Conservation (phyloP, 2,329 filamentous ascomycete genomes). For the Epicoccum nigrum region DNA sequence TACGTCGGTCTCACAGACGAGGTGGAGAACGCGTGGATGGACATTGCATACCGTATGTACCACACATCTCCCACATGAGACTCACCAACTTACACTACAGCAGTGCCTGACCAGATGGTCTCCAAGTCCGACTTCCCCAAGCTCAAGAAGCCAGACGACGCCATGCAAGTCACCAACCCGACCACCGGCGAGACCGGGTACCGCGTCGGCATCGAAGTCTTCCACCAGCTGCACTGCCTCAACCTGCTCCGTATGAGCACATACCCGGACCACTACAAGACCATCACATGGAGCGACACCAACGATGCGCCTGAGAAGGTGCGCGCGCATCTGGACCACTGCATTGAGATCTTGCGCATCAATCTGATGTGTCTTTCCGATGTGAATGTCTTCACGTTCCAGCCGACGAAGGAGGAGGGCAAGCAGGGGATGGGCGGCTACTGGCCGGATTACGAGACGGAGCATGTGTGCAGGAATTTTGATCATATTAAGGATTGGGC, state of each 20-base stretch:
- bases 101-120: constrained; percentile 68
- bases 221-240: constrained; percentile 56
- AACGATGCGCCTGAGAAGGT: constrained; percentile 39
- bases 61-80: not conserved
- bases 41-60: constrained; percentile 55
- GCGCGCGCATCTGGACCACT: constrained; percentile 40
- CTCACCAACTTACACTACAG: constrained; percentile 25
- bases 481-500: constrained; percentile 44
- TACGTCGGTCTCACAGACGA: constrained; percentile 63
- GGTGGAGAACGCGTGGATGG: constrained; percentile 64
- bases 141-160: constrained; percentile 59
- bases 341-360: constrained; percentile 46
- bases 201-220: constrained; percentile 64
- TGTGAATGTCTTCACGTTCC: constrained; percentile 45
- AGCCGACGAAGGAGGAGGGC: constrained; percentile 22
- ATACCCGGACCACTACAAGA: constrained; percentile 42
- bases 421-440: constrained; percentile 27
- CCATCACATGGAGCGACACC: constrained; percentile 34
- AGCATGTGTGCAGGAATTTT: constrained; percentile 45
- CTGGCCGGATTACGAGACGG: constrained; percentile 41
- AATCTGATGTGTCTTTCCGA: constrained; percentile 46
- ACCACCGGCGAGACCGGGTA: constrained; percentile 64
- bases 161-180: constrained; percentile 62
- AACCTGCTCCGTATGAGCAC: constrained; percentile 44
- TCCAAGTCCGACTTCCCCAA: constrained; percentile 59